Evolutionary conservation across 208 protist species (phyloP), one percentile per base, ranked within the genome.

Genomic region (Leishmania tarentolae): DNA sequence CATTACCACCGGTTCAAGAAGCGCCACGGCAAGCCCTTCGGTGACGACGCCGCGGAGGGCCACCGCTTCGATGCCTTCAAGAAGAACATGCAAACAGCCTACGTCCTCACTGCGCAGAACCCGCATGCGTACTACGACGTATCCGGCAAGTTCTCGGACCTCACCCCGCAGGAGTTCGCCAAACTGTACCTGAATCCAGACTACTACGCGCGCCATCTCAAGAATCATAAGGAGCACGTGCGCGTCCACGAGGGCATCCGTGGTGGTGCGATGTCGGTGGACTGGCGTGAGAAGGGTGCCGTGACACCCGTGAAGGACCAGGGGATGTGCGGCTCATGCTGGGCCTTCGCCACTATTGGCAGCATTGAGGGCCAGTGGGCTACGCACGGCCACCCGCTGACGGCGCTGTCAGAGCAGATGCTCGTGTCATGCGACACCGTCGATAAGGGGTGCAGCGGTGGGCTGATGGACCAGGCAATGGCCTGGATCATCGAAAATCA

Each of bases 231-330:
- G 15, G 40, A 44, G 66, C 61, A 79, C 68, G 59, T 37, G 31
- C 66, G 72, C 63, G 76, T 82, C 44, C 69, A 50, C 79, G 71
- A 44, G 40, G 80, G 79, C 44, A 35, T 50, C 19, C 80, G 63
- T 31, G 73, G 37, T 19, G 42, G 56, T 50, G 17, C 65, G 66
- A 3, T 31, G 79, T 40, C 76, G 57, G 56, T 65, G 57, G 97
- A 99, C 88, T 99, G 97, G 98, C 91, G 94, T 61, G 61, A 90
- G 65, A 73, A 96, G 42, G 92, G 92, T 68, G 93, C 91, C 35
- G 97, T 99, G 71, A 97, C 95, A 11, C 84, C 75, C 13, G 97
- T 99, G 68, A 99, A 99, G 94, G 86, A 99, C 84, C 98, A 99
- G 88, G 96, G 96, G 65, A 81, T 82, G 61, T 99, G 98, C 90